Base-by-base conservation (phyloP, 768 basidiomycete genomes). In the Lactarius trivialis region DNA sequence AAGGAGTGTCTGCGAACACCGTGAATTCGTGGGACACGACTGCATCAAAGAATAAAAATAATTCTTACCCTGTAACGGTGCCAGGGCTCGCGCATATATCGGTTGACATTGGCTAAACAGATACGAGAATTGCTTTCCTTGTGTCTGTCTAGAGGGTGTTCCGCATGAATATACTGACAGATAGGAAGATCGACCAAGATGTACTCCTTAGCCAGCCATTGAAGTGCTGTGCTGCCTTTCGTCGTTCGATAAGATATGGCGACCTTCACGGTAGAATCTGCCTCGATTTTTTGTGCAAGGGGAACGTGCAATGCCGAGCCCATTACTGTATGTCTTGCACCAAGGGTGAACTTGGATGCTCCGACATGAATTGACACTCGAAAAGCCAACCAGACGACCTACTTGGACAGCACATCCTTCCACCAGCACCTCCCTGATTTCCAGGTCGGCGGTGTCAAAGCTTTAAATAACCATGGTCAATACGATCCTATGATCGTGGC, bases 71-170 rank as follows among this genome's bases (percentile, higher is more conserved):
- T 95, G 93, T 60, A 92, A 70, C 2, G 93, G 94, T 0, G 83
- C 81, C 45, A 96, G 73, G 3, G 86, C 81, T 32, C 94, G 84
- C 2, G 89, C 89, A 70, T 95, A 88, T 67, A 94, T 96, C 3
- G 95, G 91, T 67, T 97, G 93, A 69, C 89, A 91, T 69, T 97
- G 95, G 63, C 91, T 93, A 77, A 94, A 98, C 17, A 98, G 73
- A 74, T 89, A 97, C 0, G 91, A 87, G 71, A 89, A 88, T 21
- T 77, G 76, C 67, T 92, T 92, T 8, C 92, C 92, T 63, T 91
- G 89, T 0, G 93, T 97, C 74, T 93, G 86, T 61, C 90, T 91
- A 55, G 19, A 14, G 21, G 12, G 19, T 41, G 45, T 9, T 6
- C n/a, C 19, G 28, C 12, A 33, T 58, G 24, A 59, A 34, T 45